phyloP scores from a whole-genome alignment of 2,329 filamentous ascomycete species.

The Basipetospora chlamydospora region DNA sequence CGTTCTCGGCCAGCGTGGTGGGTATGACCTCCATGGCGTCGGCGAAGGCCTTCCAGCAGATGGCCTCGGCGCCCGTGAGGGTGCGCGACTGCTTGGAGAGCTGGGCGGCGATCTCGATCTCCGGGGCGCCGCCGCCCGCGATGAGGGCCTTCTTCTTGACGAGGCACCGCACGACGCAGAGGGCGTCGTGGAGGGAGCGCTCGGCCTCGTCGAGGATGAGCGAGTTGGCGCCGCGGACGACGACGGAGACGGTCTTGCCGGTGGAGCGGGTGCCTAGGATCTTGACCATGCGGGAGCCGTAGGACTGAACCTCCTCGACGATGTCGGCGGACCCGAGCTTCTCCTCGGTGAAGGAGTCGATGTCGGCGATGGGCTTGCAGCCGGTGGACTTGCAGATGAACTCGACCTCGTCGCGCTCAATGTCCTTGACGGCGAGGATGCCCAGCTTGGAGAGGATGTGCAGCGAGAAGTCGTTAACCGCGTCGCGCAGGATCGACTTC shows the following conservation, averaged over 20 bases:
- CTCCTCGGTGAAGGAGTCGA: slow-evolving; percentile 97
- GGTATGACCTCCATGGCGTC: slow-evolving; percentile 96
- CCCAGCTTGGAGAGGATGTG: slow-evolving; percentile 97
- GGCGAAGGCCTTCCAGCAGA: slow-evolving; percentile 98
- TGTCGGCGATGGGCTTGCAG: slow-evolving; percentile 96
- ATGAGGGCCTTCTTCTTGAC: slow-evolving; percentile 99
- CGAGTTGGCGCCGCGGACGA: slow-evolving; percentile 85
- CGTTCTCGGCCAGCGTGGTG: slow-evolving; percentile 92
- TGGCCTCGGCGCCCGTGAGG: slow-evolving; percentile 81
- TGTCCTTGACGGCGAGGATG: slow-evolving; percentile 92
- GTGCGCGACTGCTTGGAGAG: slow-evolving; percentile 70
- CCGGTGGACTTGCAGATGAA: slow-evolving; percentile 99
- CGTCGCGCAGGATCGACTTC: slow-evolving; percentile 94
- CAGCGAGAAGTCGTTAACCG: slow-evolving; percentile 91
- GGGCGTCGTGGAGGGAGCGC: slow-evolving; percentile 89
- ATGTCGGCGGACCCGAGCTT: slow-evolving; percentile 90
- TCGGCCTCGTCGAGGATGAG: slow-evolving; percentile 95
- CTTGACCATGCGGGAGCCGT: slow-evolving; percentile 86
- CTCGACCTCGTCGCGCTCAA: slow-evolving; percentile 96
- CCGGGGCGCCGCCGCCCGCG: slow-evolving; percentile 87
- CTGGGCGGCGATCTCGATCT: slow-evolving; percentile 88
- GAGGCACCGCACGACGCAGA: slow-evolving; percentile 91
- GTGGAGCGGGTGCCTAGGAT: slow-evolving; percentile 77
- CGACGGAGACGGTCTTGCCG: slow-evolving; percentile 82
- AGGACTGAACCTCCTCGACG: slow-evolving; percentile 79